phyloP scores from a whole-genome alignment of 108 stramenopile genomes.

The Skeletonema grethae region DNA sequence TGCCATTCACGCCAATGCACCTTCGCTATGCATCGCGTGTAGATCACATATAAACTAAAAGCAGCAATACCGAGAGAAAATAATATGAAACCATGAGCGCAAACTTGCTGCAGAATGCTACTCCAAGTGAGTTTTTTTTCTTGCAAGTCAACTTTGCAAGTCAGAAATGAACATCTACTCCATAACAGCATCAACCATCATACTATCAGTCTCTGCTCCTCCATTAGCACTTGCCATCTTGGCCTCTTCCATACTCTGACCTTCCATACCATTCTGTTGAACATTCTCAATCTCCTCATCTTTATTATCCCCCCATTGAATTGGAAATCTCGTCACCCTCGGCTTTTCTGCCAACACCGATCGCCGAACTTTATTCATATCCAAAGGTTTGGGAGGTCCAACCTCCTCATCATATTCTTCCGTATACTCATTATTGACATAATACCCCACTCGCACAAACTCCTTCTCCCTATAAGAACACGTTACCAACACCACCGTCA shows the following conservation, averaged over 20 bases:
- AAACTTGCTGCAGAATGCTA: background rate
- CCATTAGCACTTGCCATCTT: slow-evolving; percentile 7
- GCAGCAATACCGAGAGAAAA: slow-evolving; percentile 3
- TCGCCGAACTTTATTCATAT: slow-evolving; percentile 74
- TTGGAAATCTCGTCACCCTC: slow-evolving; percentile 94
- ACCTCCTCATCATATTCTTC: slow-evolving; percentile 56
- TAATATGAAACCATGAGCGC: background rate
- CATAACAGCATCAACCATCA: slow-evolving; percentile 9
- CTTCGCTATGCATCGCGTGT: background rate
- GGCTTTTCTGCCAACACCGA: slow-evolving; percentile 95
- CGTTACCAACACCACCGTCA: slow-evolving; percentile 97
- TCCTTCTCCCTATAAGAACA: slow-evolving; percentile 94
- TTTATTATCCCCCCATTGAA: slow-evolving; percentile 83
- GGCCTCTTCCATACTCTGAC: slow-evolving; percentile 15
- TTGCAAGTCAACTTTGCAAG: background rate
- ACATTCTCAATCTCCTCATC: slow-evolving; percentile 24
- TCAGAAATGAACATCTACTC: background rate
- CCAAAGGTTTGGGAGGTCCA: slow-evolving; percentile 59
- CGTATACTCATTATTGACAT: slow-evolving; percentile 98
- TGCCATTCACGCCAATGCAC: background rate
- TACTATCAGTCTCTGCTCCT: background rate
- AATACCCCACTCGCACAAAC: slow-evolving; percentile 98
- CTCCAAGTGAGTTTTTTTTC: background rate
- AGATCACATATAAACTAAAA: background rate
- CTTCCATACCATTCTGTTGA: slow-evolving; percentile 18